phyloP scores from a whole-genome alignment of 805 yeast genomes.

The Tetrapisispora nanseiensis region DNA sequence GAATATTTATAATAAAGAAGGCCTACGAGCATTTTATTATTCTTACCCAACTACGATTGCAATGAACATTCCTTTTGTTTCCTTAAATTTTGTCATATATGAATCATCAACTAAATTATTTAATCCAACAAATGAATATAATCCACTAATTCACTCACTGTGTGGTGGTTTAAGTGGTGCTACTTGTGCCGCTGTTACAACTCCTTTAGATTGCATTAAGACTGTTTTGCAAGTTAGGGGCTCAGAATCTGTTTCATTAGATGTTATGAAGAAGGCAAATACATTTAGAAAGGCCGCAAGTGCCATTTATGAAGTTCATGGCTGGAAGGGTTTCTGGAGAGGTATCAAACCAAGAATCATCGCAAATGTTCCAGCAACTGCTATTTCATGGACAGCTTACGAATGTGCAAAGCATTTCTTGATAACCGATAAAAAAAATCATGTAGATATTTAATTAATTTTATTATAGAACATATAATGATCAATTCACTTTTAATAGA shows the following conservation, averaged over 20 bases:
- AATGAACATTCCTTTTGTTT: constrained; percentile 92
- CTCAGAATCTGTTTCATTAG: constrained; percentile 33
- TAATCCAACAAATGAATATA: constrained; percentile 71
- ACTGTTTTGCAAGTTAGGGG: constrained; percentile 85
- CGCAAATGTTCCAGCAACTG: constrained; percentile 94
- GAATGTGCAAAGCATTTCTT: constrained; percentile 79
- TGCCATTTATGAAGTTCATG: constrained; percentile 54
- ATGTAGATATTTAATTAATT: constrained; percentile 1
- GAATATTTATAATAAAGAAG: constrained; percentile 51
- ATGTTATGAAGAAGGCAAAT: constrained; percentile 39
- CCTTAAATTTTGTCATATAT: constrained; percentile 86
- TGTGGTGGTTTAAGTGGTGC: constrained; percentile 95
- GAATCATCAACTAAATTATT: constrained; percentile 75
- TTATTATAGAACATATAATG: neutral
- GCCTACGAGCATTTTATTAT: constrained; percentile 71
- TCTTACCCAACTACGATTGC: constrained; percentile 92
- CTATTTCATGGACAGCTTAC: constrained; percentile 96
- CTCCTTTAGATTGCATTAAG: constrained; percentile 90
- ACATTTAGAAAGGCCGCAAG: constrained; percentile 68
- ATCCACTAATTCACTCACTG: constrained; percentile 85
- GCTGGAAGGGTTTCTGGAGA: constrained; percentile 60
- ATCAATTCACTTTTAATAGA: neutral
- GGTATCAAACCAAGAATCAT: constrained; percentile 88
- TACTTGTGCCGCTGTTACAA: constrained; percentile 90
- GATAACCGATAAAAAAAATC: constrained; percentile 1